A percentile compares a stretch with the other conserved stretches of the same genome.
Conservation (phyloP, 2,329 filamentous ascomycete genomes). For the Chaetomiaceae sp. region DNA sequence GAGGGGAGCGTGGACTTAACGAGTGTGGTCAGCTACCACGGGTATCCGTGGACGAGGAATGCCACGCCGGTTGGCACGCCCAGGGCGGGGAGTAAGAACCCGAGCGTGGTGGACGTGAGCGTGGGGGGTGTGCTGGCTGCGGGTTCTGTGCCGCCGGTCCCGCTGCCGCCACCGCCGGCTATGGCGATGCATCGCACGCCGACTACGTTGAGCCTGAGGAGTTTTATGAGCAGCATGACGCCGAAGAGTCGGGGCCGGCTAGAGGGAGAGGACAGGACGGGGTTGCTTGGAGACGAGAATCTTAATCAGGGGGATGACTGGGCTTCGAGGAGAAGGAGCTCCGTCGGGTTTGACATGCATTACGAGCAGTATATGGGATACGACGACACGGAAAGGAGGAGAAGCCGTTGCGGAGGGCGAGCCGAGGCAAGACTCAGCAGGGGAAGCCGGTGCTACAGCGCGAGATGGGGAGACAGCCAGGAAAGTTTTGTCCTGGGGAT, state of each 20-base stretch:
- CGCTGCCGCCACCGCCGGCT: conserved; percentile 20
- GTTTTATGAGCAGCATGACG: conserved; percentile 27
- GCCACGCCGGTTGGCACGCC: conserved; percentile 10
- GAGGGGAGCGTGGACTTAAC: conserved; percentile 29
- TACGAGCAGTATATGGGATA: conserved; percentile 25
- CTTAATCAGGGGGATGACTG: neutral
- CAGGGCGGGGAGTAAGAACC: conserved; percentile 22
- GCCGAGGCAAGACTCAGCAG: conserved; percentile 6
- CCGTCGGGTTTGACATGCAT: conserved; percentile 26
- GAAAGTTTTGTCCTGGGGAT: conserved; percentile 32
- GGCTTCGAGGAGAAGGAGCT: conserved; percentile 19
- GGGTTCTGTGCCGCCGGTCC: conserved; percentile 7
- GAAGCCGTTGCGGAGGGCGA: neutral
- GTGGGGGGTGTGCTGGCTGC: conserved; percentile 8
- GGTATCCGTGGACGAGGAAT: conserved; percentile 31
- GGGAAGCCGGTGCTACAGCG: conserved; percentile 9
- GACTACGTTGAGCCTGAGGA: conserved; percentile 30
- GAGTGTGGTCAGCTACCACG: conserved; percentile 30
- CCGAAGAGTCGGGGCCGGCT: conserved; percentile 23
- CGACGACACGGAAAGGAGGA: conserved; percentile 13
- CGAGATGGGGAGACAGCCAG: conserved; percentile 29
- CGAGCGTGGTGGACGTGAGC: conserved; percentile 20
- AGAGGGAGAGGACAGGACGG: conserved; percentile 19
- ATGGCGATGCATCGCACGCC: conserved; percentile 25
- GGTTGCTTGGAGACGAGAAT: conserved; percentile 12